phyloP scores from a whole-genome alignment of 2,329 filamentous ascomycete genomes.

The Cercospora sp. region DNA sequence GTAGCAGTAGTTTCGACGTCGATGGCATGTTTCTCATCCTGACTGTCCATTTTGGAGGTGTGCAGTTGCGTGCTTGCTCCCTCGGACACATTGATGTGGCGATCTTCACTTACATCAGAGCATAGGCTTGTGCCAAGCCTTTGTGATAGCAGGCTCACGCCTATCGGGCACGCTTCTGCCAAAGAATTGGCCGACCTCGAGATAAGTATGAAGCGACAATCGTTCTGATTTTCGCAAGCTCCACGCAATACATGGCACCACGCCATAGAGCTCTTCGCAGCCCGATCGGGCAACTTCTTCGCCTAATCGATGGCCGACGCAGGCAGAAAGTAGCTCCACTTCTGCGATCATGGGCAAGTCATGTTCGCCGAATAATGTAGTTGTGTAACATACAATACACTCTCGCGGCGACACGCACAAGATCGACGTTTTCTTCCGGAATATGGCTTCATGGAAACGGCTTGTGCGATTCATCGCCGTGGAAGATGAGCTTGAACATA shows the following conservation, averaged over 20 bases:
- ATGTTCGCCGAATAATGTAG: background rate
- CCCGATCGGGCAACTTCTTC: slow-evolving; percentile 7
- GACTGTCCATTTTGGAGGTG: background rate
- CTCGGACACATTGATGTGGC: background rate
- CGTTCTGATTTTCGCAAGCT: background rate
- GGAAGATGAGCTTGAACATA: slow-evolving; percentile 53
- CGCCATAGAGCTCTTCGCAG: background rate
- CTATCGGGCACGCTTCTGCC: background rate
- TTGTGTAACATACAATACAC: background rate
- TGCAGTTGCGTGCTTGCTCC: background rate
- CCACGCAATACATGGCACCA: background rate
- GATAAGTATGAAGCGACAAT: background rate
- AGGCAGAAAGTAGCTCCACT: background rate
- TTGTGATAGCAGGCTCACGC: background rate
- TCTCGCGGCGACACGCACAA: background rate
- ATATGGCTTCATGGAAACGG: slow-evolving; percentile 50
- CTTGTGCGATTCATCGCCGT: slow-evolving; percentile 70
- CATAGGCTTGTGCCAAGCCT: background rate
- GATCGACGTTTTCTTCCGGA: background rate
- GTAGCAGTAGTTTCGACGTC: background rate
- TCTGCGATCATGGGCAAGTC: background rate
- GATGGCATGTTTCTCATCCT: background rate
- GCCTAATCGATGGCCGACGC: slow-evolving; percentile 1
- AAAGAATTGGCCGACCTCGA: background rate
- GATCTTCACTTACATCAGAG: background rate